Evolutionary conservation across 1,284 basidiomycete species (phyloP).

Genomic region (Laetiporus sulphureus): DNA sequence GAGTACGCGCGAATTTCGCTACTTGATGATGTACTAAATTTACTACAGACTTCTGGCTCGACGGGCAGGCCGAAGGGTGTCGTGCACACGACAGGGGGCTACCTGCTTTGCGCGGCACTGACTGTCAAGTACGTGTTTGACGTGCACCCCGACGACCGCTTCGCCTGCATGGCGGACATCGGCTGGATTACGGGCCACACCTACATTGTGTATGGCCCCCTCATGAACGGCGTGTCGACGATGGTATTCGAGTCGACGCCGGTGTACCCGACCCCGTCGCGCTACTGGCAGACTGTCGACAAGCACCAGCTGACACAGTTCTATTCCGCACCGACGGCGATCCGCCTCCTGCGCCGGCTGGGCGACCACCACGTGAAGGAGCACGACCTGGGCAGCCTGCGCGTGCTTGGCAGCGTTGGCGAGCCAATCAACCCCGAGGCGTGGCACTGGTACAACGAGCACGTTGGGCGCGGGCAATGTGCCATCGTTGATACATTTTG

Average conservation of each 20-base stretch:
- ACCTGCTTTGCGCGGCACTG: slow-evolving; percentile 83
- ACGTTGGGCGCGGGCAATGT: slow-evolving; percentile 85
- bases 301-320: slow-evolving; percentile 93
- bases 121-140: slow-evolving; percentile 98
- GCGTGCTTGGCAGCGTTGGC: slow-evolving; percentile 90
- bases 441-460: slow-evolving; percentile 98
- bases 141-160: slow-evolving; percentile 86
- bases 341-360: slow-evolving; percentile 85
- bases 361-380: slow-evolving; percentile 85
- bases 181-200: slow-evolving; percentile 99
- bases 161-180: slow-evolving; percentile 98
- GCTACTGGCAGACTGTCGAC: slow-evolving; percentile 96
- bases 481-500: slow-evolving; percentile 96
- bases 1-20: slow-evolving; percentile 26
- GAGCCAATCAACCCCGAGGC: slow-evolving; percentile 99
- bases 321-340: slow-evolving; percentile 91
- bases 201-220: slow-evolving; percentile 96
- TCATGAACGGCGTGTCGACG: slow-evolving; percentile 87
- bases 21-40: slow-evolving; percentile 1
- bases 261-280: slow-evolving; percentile 91
- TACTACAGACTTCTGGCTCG: slow-evolving; percentile 79
- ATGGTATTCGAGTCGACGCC: slow-evolving; percentile 97
- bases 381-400: slow-evolving; percentile 79
- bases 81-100: slow-evolving; percentile 92
- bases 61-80: slow-evolving; percentile 98